Percentiles rank a stretch among this genome's conserved stretches.
These are phyloP conservation scores for Vigna unguiculata DNA, from an alignment of 306 rosid species.

Conservation along the genomic window DNA sequence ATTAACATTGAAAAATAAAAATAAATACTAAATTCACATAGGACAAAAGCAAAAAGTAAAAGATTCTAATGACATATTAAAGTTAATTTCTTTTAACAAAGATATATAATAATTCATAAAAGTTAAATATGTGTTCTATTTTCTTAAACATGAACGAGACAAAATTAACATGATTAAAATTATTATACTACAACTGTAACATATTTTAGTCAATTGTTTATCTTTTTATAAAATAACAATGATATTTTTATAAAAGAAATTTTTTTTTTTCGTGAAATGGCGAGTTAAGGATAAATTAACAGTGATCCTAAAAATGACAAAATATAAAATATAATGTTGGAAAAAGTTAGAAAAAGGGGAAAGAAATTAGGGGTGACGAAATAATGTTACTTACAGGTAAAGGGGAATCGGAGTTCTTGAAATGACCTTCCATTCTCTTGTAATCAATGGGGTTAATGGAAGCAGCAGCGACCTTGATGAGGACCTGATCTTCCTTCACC, in stretches of 20 bases:
- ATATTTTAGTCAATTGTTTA: no score
- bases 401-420: slow-evolving; percentile 47
- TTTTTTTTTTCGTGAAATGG: neutral
- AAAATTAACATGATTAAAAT: no score
- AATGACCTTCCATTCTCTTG: slow-evolving; percentile 53
- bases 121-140: no score
- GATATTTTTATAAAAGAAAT: neutral
- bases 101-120: no score
- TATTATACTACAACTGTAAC: no score
- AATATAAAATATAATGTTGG: neutral
- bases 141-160: no score
- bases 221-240: no score
- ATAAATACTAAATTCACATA: no score
- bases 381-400: slow-evolving; percentile 48
- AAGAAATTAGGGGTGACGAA: neutral
- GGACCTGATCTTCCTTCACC: slow-evolving; percentile 57
- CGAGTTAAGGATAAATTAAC: neutral
- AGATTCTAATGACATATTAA: no score
- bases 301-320: neutral
- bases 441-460: slow-evolving; percentile 69
- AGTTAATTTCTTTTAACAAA: no score
- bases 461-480: slow-evolving; percentile 73
- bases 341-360: neutral
- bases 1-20: no score
- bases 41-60: no score